Base-by-base conservation (phyloP, 768 basidiomycete species). In the Cyathus striatus region DNA sequence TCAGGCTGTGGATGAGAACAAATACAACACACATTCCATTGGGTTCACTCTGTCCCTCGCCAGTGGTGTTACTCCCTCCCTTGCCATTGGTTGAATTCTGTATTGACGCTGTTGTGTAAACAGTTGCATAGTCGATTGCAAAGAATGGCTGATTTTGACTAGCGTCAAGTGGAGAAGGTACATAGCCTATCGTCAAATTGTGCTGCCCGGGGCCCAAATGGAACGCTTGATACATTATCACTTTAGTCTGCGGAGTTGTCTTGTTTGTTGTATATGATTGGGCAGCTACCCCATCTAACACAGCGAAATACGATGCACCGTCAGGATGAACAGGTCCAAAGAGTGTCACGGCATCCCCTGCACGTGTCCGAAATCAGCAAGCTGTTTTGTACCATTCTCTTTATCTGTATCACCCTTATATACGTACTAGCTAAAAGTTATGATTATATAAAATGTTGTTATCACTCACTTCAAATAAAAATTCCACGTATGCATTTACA, bases 341-440 rank as follows among this genome's bases (percentile, higher is more conserved):
- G 6, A 76, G 38, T 1, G 66, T 68, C 14, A 77, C 62, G 9
- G 64, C 69, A 45, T 69, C 68, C 32, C 72, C 75, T 69, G 44
- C 21, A 6, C 17, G 25, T 3, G n/a, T 3, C 18, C 23, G 10
- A 49, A 48, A 54, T 40, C n/a, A n/a, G n/a, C n/a, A n/a, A n/a
- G n/a, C n/a, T n/a, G n/a, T n/a, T n/a, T 24, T 24, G 18, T 6
- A 12, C 5, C 6, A 6, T 27, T 37, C 47, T 44, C 49, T 37
- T 37, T 7, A 7, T 17, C 20, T 37, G 36, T 17, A 14, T n/a
- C n/a, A 14, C 18, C 10, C 10, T 9, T n/a, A 18, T 7, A n/a
- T 18, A 7, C 20, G 17, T 37, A 10, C 18, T n/a, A n/a, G 13
- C 14, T 7, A 17, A 51, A 54, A 53, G 57, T 58, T n/a, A 23